These are phyloP conservation scores for Marchantia polymorpha DNA, from an alignment of 225 moss, liverwort and hornwort genomes.

Conservation along the genomic window DNA sequence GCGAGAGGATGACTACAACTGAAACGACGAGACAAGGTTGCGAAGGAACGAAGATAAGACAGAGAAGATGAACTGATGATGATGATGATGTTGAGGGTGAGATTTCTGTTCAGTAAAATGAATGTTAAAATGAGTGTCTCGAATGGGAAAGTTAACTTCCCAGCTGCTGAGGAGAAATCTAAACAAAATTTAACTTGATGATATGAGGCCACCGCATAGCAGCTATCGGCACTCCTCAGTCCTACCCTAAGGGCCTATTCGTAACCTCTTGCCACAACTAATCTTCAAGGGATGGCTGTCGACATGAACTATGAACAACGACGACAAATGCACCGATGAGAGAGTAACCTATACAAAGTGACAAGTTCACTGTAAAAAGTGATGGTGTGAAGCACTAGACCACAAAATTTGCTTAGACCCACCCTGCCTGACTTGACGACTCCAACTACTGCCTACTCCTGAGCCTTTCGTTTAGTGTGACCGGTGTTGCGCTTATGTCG, in stretches of 20 bases:
- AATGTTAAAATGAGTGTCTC: constrained; percentile 9
- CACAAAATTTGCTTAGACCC: constrained; percentile 19
- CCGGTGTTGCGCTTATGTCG: constrained; percentile 95
- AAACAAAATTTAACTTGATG: constrained; percentile 6
- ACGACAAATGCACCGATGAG: constrained; percentile 18
- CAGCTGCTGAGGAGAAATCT: constrained; percentile 1
- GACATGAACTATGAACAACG: constrained; percentile 24
- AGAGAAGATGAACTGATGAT: too few species aligned
- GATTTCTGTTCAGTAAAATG: constrained; percentile 2
- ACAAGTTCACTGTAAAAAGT: not conserved
- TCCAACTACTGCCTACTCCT: not conserved
- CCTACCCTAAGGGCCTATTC: not conserved
- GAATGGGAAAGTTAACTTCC: constrained; percentile 8
- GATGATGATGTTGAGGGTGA: too few species aligned
- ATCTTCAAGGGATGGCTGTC: constrained; percentile 22
- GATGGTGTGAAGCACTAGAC: constrained; percentile 5
- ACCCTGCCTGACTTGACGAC: not conserved
- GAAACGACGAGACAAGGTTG: too few species aligned
- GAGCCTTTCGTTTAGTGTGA: constrained; percentile 47
- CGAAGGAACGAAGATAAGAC: too few species aligned
- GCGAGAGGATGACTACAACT: too few species aligned
- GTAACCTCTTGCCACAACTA: constrained; percentile 20
- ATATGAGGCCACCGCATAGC: not conserved
- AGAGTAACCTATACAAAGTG: constrained; percentile 34
- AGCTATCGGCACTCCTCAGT: not conserved